Base-by-base conservation (phyloP, 805 yeast species). In the Priceomyces melissophilus region DNA sequence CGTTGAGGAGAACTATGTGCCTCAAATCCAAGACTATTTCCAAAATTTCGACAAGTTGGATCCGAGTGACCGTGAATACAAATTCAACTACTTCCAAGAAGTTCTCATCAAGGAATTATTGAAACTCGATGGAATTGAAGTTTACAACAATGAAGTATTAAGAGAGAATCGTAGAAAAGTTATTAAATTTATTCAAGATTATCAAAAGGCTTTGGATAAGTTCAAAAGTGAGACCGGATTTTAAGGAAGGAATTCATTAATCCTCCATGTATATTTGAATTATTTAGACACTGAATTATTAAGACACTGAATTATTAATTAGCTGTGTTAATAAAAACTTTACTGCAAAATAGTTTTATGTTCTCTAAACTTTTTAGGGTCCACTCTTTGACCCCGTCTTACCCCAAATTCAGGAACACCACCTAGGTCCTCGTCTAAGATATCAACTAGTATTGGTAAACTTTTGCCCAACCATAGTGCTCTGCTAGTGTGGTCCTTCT, bases 121-220 rank as follows among this genome's bases (percentile, higher is more conserved):
- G 71, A 77, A 73, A 45, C 65, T 86, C 40, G 95, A 86, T 52
- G 81, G 76, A 2, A 68, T 86, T 28, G 84, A 82, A 45, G 70
- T 69, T 23, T 69, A 64, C 8, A 76, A 76, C 36, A 75, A 72
- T 52, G 75, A 64, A 1, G 63, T 67, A 1, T 63, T 85, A 48
- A 76, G 86, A 47, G 66, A 67, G 16, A 70, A 71, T 54, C 71
- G 95, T 48, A 84, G 79, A 54, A 71, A 67, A 38, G 73, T 75
- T 8, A 80, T 86, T 49, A 79, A 74, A 49, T 61, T 68, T 35
- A 75, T 85, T 38, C 93, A 85, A 60, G 65, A 61, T 30, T 76
- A 74, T 49, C 78, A 80, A 55, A 75, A 72, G 49, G 63, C 75
- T 46, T 65, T 82, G 40, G 90, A 83, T 53, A 60, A 55, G 32